Base-by-base conservation (phyloP, 2,329 filamentous ascomycete species). In the Aspergillus felis region DNA sequence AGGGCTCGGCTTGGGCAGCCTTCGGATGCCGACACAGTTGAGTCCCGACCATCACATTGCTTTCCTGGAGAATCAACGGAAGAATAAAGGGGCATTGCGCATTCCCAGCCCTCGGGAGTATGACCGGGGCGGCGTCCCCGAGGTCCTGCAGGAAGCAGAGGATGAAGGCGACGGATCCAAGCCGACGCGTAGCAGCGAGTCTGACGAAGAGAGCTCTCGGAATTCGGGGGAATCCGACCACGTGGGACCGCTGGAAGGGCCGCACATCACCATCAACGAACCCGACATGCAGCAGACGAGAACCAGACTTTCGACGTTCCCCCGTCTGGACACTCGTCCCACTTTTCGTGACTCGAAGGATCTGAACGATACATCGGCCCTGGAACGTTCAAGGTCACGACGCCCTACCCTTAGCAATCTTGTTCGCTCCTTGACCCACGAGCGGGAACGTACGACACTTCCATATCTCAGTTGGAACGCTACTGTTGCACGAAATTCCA, bases 401-500 rank as follows among this genome's bases (percentile, higher is more conserved):
- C 64, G 66, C 48, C 57, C 68, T 24, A 75, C 74, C 0, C 60
- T 77, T 10, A 64, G 61, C 32, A 67, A 61, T 42, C 60, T 76
- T 22, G 66, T 72, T 46, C 68, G 73, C 4, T 75, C 74, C 24
- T 35, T 76, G 9, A 75, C 74, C 0, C 68, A 73, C 27, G 73
- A 76, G 54, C 64, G 65, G 51, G 69, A 73, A 1, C 68, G 65
- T 6, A 79, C 85, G 27, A 81, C 81, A 1, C 89, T 91, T 78
- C 94, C 94, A 0, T 99, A 99, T 72, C 83, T 99, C 53, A 97
- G 91, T 73, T 97, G 91, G 84, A 88, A 92, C 58, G 91, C 94
- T 2, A 99, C 94, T 0, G 84, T 97, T 54, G 93, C 89, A 25
- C 87, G 94, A 61, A 99, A 99, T 72, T 97, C 93, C 10, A 88